Percentiles rank a stretch among this genome's conserved stretches.
phyloP scores from a whole-genome alignment of 179 eudicot species.

The Corrigiola litoralis region DNA sequence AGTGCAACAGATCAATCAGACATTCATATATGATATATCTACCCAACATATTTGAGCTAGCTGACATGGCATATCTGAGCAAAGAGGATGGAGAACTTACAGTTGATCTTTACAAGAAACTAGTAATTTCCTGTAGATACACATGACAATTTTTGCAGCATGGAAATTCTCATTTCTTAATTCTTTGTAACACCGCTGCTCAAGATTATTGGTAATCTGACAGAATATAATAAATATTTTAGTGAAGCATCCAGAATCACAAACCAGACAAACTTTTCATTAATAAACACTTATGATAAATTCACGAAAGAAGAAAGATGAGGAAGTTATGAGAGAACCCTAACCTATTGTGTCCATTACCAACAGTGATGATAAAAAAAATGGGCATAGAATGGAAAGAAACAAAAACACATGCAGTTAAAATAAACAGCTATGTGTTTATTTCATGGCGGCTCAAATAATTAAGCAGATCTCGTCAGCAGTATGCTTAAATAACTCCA shows the following conservation, averaged over 20 bases:
- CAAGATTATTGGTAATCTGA: constrained; percentile 81
- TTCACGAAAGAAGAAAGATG: too few species aligned
- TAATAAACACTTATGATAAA: too few species aligned
- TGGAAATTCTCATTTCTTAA: constrained; percentile 60
- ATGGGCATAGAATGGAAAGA: background rate
- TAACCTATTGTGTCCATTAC: background rate
- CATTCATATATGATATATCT: background rate
- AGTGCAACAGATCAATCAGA: background rate
- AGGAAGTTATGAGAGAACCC: background rate
- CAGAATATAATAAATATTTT: constrained; percentile 13
- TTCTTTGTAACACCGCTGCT: constrained; percentile 92
- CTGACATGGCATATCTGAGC: background rate
- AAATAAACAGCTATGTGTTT: too few species aligned
- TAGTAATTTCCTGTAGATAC: constrained; percentile 74
- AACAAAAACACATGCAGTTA: background rate
- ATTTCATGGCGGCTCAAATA: background rate
- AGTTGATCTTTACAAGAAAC: constrained; percentile 85
- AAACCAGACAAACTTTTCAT: background rate
- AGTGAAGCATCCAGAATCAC: constrained; percentile 7
- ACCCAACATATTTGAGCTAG: background rate
- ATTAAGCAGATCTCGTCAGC: background rate
- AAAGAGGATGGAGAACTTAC: constrained; percentile 43
- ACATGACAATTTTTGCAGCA: constrained; percentile 68
- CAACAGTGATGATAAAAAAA: background rate
- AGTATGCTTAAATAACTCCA: background rate